phyloP scores from a whole-genome alignment of 2,329 filamentous ascomycete genomes.

The Xylariomycetidae sp. region DNA sequence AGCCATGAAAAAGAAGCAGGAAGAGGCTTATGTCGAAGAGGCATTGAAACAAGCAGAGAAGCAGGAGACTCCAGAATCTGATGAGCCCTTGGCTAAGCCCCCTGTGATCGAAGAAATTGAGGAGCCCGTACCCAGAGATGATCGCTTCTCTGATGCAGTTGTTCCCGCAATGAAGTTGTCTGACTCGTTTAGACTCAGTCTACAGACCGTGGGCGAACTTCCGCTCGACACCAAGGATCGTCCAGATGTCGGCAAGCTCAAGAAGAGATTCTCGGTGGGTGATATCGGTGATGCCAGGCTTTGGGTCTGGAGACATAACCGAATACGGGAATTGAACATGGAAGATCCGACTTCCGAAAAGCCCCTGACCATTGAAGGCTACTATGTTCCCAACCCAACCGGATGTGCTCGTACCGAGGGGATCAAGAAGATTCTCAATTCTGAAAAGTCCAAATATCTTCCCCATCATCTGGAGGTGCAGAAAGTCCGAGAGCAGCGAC shows the following conservation, averaged over 20 bases:
- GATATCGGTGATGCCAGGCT: constrained; percentile 47
- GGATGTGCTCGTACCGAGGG: constrained; percentile 90
- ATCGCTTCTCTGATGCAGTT: constrained; percentile 45
- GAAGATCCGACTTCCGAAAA: constrained; percentile 24
- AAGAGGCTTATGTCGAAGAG: constrained; percentile 43
- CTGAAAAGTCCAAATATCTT: constrained; percentile 96
- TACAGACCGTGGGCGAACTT: constrained; percentile 41
- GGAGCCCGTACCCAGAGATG: constrained; percentile 34
- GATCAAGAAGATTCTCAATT: constrained; percentile 91
- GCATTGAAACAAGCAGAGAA: constrained; percentile 32
- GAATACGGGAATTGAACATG: constrained; percentile 52
- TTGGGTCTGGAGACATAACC: constrained; percentile 54
- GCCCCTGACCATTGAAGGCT: constrained; percentile 50
- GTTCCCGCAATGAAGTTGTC: constrained; percentile 42
- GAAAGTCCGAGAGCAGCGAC: constrained; percentile 84
- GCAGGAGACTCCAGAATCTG: constrained; percentile 26
- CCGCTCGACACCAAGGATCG: constrained; percentile 39
- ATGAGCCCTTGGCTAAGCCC: constrained; percentile 20
- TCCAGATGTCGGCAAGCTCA: constrained; percentile 42
- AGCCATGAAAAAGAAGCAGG: constrained; percentile 64
- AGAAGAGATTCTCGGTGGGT: constrained; percentile 40
- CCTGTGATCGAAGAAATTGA: constrained; percentile 23
- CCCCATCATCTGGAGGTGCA: constrained; percentile 97
- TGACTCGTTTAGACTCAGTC: constrained; percentile 39
- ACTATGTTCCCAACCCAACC: constrained; percentile 80